Base-by-base conservation (phyloP, 2,329 filamentous ascomycete genomes). In the Ophiostoma ulmi region DNA sequence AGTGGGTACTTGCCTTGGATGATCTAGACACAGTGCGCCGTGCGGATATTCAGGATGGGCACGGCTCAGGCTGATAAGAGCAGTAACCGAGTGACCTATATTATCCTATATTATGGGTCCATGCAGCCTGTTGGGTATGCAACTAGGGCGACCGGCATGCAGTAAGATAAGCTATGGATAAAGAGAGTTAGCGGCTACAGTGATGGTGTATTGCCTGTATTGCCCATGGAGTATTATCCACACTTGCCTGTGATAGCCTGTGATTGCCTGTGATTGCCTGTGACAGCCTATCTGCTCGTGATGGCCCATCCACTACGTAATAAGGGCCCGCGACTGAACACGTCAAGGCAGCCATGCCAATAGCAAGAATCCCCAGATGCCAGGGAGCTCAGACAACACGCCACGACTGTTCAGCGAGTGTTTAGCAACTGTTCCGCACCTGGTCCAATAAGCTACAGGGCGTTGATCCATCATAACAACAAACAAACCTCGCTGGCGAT, bases 341-440 rank as follows among this genome's bases (percentile, higher is more conserved):
- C 65, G 67, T 35, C 72, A 69, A 70, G 72, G 69, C 68, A 72
- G 68, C 67, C 69, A 71, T 52, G 31, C 70, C 58, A 65, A 61
- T 48, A 48, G 66, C 68, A 72, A 41, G 36, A 66, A 36, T 35
- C 48, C 48, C 52, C 26, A 36, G 26, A 63, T 63, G 58, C 58
- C 22, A 63, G 58, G 31, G 6, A 35, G 13, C 48, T 22, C 20
- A 55, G 48, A 48, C 44, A 48, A 48, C 52, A 26, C 3, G 8
- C 20, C 3, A 35, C 13, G 58, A 6, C 26, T 63, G 14, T 63
- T 63, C 6, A 63, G 58, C n/a, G 26, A 31, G 11, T 58, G 52
- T 5, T 11, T 26, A 48, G 44, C 44, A 48, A 20, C 44, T n/a
- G 17, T 48, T 6, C 44, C 17, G 44, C 10, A 39, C 17, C 17